These are phyloP conservation scores for Teunomyces tritomae DNA, from an alignment of 805 yeast species.

Conservation along the genomic window DNA sequence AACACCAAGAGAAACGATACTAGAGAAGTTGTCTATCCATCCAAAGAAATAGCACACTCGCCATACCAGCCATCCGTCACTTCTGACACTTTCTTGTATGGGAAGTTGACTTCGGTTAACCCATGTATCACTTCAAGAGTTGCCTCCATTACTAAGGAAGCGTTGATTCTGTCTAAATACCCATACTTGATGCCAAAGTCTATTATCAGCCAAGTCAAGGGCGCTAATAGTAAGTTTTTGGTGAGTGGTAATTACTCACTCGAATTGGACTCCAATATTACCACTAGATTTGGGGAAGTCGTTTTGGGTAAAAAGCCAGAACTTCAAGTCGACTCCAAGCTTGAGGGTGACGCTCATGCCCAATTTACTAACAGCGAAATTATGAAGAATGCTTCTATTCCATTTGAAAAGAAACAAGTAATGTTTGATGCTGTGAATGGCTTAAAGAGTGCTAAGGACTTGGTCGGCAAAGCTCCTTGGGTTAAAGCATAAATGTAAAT, in stretches of 20 bases:
- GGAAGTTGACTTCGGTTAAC: slow-evolving; percentile 32
- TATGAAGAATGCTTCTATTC: slow-evolving; percentile 29
- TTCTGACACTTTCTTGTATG: slow-evolving; percentile 35
- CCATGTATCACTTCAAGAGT: slow-evolving; percentile 30
- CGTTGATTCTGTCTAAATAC: slow-evolving; percentile 37
- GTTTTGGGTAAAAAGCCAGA: slow-evolving; percentile 31
- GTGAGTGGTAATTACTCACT: slow-evolving; percentile 28
- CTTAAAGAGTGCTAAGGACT: slow-evolving; percentile 20
- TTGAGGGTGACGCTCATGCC: slow-evolving; percentile 11
- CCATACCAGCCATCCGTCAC: slow-evolving; percentile 19
- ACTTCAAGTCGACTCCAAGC: slow-evolving; percentile 9
- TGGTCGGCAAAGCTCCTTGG: slow-evolving; percentile 29
- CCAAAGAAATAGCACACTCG: slow-evolving; percentile 5
- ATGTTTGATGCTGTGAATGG: slow-evolving; percentile 34
- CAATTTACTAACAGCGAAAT: slow-evolving; percentile 21
- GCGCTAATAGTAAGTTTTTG: slow-evolving; percentile 28
- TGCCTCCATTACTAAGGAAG: slow-evolving; percentile 40
- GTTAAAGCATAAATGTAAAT: slow-evolving; percentile 11
- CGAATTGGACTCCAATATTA: slow-evolving; percentile 22
- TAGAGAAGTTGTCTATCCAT: slow-evolving; percentile 3
- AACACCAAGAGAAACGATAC: neutral
- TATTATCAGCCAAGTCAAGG: slow-evolving; percentile 24
- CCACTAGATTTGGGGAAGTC: slow-evolving; percentile 25
- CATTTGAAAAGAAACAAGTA: slow-evolving; percentile 23
- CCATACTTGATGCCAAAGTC: slow-evolving; percentile 39